Base-by-base conservation (phyloP, 2,329 filamentous ascomycete species). In the Fusarium anthophilum region DNA sequence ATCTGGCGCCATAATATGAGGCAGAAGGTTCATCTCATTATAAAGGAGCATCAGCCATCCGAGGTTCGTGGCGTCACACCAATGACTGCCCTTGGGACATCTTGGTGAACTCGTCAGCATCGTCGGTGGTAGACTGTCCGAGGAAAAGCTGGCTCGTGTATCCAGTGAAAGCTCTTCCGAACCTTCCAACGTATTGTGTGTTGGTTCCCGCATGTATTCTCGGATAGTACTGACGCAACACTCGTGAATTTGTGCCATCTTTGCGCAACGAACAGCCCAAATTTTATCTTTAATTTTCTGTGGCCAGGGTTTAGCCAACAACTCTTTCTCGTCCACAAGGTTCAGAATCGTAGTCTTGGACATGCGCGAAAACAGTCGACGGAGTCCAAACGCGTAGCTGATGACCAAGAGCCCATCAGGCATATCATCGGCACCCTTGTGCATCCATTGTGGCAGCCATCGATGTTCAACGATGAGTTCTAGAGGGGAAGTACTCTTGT, bases 31-130 rank as follows among this genome's bases (percentile, higher is more conserved):
- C 59, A 88, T 79, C 70, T 88, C 85, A 57, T 85, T 85, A 60
- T 85, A 86, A 0, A 85, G 79, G n/a, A 88, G 80, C 84, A 89
- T 87, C 39, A 88, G 75, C 86, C 87, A 89, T 7, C 87, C 87
- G 1, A 89, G 80, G 60, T 87, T 88, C 1, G 84, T 83, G 1
- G 87, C 86, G 69, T 89, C 88, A 62, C 87, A 89, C 75, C 81
- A 80, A 61, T 86, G 86, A 61, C 83, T 86, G 2, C 86, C 85
- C 64, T 83, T 86, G 22, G 86, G 86, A 63, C 87, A 89, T 39
- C 87, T 82, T 7, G 86, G 82, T 2, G 77, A 80, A 38, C 80
- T 83, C 3, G 82, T 84, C 8, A 86, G 72, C 22, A 74, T 61
- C 24, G 72, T 70, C 10, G 73, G 71, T 14, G 76, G 72, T 3